Evolutionary conservation across 345 rosid genomes (phyloP), one percentile per base, ranked within the genome.

Genomic region (Passiflora organensis): DNA sequence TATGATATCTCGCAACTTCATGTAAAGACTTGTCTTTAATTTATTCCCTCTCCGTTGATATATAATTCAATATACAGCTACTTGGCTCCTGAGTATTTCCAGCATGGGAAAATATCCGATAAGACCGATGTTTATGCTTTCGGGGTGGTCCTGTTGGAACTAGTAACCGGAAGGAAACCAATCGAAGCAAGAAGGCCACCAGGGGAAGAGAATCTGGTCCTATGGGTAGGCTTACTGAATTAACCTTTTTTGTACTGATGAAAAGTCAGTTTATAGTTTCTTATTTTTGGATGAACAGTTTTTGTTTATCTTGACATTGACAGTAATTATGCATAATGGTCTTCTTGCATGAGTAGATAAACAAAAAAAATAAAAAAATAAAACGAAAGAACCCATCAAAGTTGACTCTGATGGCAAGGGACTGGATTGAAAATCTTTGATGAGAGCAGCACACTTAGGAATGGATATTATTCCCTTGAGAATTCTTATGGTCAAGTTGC

Each of bases 91-190:
- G 95, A 91, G 76, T 91, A 91, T 67, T 91, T 91, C 69, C 98
- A 91, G 76, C 96, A 91, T 43, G 98, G 98, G 21, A 88, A 88
- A 77, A 84, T 91, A 62, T 91, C 96, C 0, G 83, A 82, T 68
- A 91, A 86, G 76, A 91, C 95, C 0, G 96, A 91, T 75, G 95
- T 91, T 60, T 91, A 86, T 71, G 98, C 96, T 47, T 91, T 82
- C 46, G 98, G 98, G 43, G 98, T 91, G 10, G 93, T 91, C 60
- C 75, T 91, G 25, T 68, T 91, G 76, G 98, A 91, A 72, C 68
- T 91, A 58, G 58, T 91, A 49, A 84, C 96, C 0, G 95, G 95
- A 38, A 80, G 95, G 56, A 88, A 88, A 60, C 98, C 98, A 24
- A 86, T 86, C 60, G 98, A 91, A 75, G 80, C 82, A 51, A 82